A percentile compares a stretch with the other conserved stretches of the same genome.
Evolutionary conservation across 176 grass and related monocot genomes (phyloP).

Genomic region (Aegilops speltoides): DNA sequence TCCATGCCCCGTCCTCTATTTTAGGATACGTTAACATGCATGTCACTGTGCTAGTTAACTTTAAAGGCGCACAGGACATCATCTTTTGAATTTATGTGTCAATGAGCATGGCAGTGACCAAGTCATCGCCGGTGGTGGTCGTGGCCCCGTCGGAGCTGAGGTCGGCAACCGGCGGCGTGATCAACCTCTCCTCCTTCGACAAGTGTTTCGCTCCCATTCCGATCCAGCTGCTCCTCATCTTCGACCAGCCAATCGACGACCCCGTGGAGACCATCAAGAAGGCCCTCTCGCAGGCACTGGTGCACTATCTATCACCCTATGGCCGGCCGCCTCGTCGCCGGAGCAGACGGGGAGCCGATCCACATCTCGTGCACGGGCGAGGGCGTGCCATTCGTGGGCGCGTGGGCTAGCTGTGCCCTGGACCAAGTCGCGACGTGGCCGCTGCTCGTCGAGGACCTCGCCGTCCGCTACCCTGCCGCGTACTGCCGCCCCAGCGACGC

Average conservation of each 20-base stretch:
- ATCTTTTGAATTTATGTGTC: no score
- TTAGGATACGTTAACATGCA: no score
- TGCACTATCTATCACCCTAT: constrained; percentile 37
- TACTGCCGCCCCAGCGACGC: no score
- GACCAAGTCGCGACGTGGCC: background rate
- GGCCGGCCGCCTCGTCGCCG: constrained; percentile 20
- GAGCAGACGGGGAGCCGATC: background rate
- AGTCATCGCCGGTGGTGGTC: no score
- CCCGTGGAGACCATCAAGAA: constrained; percentile 15
- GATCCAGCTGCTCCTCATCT: constrained; percentile 14
- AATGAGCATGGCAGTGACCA: no score
- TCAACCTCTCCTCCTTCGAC: background rate
- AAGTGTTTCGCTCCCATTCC: background rate
- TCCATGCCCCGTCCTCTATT: no score
- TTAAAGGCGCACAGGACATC: no score
- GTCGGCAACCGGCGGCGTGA: no score
- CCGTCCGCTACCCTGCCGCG: background rate
- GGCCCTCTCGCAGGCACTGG: constrained; percentile 19
- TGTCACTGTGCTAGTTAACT: no score
- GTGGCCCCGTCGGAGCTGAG: no score
- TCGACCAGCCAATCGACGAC: background rate
- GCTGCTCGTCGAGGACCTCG: background rate
- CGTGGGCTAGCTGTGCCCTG: constrained; percentile 1
- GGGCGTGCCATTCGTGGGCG: constrained; percentile 23
- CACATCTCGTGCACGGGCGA: constrained; percentile 21